phyloP scores from a whole-genome alignment of 306 rosid genomes.

The Vigna unguiculata region DNA sequence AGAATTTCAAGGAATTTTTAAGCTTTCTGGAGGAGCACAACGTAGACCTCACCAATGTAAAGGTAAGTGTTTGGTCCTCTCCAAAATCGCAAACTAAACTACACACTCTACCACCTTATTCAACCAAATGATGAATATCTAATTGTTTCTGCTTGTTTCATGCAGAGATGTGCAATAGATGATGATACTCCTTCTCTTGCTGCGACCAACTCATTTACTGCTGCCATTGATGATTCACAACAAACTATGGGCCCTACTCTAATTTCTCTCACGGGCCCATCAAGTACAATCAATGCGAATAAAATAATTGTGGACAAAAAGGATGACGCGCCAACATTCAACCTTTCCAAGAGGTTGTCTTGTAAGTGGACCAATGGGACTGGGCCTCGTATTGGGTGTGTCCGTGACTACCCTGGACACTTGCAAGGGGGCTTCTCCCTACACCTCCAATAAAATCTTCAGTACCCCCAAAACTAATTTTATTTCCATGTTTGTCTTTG shows the following conservation, averaged over 20 bases:
- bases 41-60: conserved; percentile 86
- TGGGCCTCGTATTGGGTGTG: conserved; percentile 94
- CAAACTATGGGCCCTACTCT: conserved; percentile 35
- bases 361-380: conserved; percentile 86
- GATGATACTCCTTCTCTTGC: conserved; percentile 66
- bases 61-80: conserved; percentile 53
- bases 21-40: conserved; percentile 79
- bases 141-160: conserved; percentile 17
- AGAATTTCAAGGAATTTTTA: conserved; percentile 81
- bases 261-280: conserved; percentile 53
- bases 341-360: conserved; percentile 61
- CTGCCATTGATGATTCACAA: conserved; percentile 37
- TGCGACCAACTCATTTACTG: conserved; percentile 44
- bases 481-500: too few relatives aligned
- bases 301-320: conserved; percentile 30
- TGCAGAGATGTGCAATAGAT: conserved; percentile 82
- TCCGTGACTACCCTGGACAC: conserved; percentile 84
- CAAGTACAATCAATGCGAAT: conserved; percentile 42
- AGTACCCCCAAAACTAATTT: too few relatives aligned
- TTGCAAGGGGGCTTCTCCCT: too few relatives aligned
- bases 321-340: conserved; percentile 45
- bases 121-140: neutral
- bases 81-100: neutral
- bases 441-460: too few relatives aligned
- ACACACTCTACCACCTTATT: too few relatives aligned